Conservation (phyloP, 1,139 yeast species). For the Debaryomyces sp. region DNA sequence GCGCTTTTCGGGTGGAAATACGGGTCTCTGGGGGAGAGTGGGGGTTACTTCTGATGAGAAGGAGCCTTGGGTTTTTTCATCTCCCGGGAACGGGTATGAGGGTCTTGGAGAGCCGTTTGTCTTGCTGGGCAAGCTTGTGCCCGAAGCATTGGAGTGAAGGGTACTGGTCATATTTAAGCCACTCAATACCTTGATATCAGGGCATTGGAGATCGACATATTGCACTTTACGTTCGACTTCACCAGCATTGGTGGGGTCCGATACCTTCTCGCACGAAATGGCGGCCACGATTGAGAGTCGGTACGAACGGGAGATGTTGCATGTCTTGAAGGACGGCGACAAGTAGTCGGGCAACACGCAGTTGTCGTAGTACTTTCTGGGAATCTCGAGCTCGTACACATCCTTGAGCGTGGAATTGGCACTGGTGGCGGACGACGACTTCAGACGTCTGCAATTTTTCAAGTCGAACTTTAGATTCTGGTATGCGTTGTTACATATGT, state of each 20-base stretch:
- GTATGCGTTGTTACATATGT: constrained; percentile 34
- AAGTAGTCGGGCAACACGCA: constrained; percentile 52
- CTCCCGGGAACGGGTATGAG: neutral
- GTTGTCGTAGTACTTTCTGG: constrained; percentile 39
- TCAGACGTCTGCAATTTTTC: constrained; percentile 32
- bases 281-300: constrained; percentile 46
- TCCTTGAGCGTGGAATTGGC: constrained; percentile 18
- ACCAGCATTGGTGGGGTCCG: constrained; percentile 21
- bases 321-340: constrained; percentile 58
- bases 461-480: constrained; percentile 46
- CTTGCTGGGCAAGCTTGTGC: constrained; percentile 1
- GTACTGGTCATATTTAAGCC: constrained; percentile 39
- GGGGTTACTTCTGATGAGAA: neutral
- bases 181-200: constrained; percentile 44
- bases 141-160: constrained; percentile 20
- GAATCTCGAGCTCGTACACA: constrained; percentile 50
- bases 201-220: constrained; percentile 35
- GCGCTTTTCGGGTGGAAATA: neutral
- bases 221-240: constrained; percentile 25
- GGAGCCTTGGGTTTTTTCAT: neutral
- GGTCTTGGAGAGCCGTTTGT: neutral
- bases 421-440: constrained; percentile 27
- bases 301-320: constrained; percentile 58
- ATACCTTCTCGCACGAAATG: constrained; percentile 38
- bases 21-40: constrained; percentile 7